phyloP scores from a whole-genome alignment of 176 grass and related monocot genomes.

The Oryza coarctata region DNA sequence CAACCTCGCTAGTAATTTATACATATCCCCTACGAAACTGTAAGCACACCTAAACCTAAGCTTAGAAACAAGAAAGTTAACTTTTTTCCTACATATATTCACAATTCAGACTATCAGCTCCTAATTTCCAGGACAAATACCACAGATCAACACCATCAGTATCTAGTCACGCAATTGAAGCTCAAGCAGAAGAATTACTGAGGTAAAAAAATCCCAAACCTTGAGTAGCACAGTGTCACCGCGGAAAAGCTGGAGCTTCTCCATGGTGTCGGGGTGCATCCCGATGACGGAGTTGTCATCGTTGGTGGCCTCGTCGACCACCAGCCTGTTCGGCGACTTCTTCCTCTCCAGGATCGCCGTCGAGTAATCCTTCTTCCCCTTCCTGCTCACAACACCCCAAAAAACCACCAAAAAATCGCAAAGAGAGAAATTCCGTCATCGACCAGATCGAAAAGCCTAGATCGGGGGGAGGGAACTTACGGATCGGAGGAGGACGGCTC shows the following conservation, averaged over 20 bases:
- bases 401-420: background rate
- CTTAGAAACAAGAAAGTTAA: background rate
- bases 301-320: slow-evolving; percentile 81
- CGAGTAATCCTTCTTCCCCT: slow-evolving; percentile 85
- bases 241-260: slow-evolving; percentile 77
- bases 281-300: slow-evolving; percentile 83
- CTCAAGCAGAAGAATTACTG: background rate
- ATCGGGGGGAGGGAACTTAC: slow-evolving; percentile 49
- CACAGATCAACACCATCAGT: background rate
- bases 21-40: background rate
- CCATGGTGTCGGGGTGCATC: slow-evolving; percentile 79
- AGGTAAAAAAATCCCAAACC: slow-evolving; percentile 9
- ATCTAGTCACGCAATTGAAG: background rate
- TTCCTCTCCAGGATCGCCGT: slow-evolving; percentile 84
- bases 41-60: background rate
- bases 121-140: background rate
- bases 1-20: background rate
- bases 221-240: slow-evolving; percentile 84
- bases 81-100: background rate
- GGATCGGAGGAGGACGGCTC: slow-evolving; percentile 73
- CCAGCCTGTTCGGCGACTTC: slow-evolving; percentile 75
- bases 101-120: background rate
- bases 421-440: background rate
- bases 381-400: slow-evolving; percentile 36
- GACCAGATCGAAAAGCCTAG: slow-evolving; percentile 29